Evolutionary conservation across 129 eudicot genomes (phyloP), one percentile per base, ranked within the genome.

Genomic region (Heracleum sosnowskyi): DNA sequence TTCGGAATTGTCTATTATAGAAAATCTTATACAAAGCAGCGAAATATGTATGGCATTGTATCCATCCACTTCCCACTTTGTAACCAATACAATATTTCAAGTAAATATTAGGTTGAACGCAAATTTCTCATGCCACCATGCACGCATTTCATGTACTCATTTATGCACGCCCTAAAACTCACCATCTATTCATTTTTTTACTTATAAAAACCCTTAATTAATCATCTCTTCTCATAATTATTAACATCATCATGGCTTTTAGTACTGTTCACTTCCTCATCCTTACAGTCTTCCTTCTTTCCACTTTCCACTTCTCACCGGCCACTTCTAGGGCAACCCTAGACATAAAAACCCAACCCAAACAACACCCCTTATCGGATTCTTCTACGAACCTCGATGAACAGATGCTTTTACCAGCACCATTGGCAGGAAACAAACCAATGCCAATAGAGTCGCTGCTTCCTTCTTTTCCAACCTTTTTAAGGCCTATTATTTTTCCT

Each of bases 361-460:
- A 72, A 40, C 51, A 45, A 4, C 57, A 2, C 22, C 33, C 5
- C 24, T 36, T 33, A 13, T 2, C 37, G 15, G 77, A 73, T 28
- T n/a, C 77, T 3, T 28, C 37, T 5, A 18, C 13, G 7, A 44
- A 42, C 4, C 36, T 41, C 9, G 77, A 73, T 44, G 22, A 15
- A 41, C 77, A 74, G 57, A 11, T 34, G 28, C 34, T 74, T 74
- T 44, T 74, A 16, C 39, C 35, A 12, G 34, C 34, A 7, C 57
- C 36, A 44, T 74, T 44, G 77, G 57, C 36, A 24, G 77, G 57
- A 74, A 74, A 74, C 77, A 74, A 74, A 24, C 20, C 77, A 17
- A n/a, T 74, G 57, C 77, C 77, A 29, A 44, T 60, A 8, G 77
- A 74, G 77, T 74, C 77, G 9, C 39, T 74, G 60, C 39, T 74